Conservation (phyloP, 2,329 filamentous ascomycete genomes). For the Aspergillus melleus region DNA sequence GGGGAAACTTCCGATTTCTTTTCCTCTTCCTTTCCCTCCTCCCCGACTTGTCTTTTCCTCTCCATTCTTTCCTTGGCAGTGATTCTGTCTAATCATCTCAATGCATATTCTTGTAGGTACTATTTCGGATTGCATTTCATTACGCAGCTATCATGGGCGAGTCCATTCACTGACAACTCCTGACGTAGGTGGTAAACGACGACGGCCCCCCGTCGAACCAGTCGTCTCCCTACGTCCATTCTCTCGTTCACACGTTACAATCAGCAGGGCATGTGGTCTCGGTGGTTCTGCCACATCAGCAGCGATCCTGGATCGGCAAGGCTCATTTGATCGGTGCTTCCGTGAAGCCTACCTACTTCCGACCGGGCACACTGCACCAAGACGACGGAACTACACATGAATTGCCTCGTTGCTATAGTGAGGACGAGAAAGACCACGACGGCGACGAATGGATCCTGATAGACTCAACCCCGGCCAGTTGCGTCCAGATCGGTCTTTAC, state of each 20-base stretch:
- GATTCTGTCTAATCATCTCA: constrained; percentile 13
- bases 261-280: constrained; percentile 80
- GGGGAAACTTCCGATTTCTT: constrained; percentile 10
- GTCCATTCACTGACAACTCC: neutral
- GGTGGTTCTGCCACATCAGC: constrained; percentile 84
- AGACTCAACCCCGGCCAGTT: constrained; percentile 77
- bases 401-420: constrained; percentile 54
- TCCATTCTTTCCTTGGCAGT: constrained; percentile 3
- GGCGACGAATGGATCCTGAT: constrained; percentile 79
- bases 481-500: constrained; percentile 78
- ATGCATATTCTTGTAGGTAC: constrained; percentile 55
- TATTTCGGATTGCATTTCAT: neutral
- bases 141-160: neutral
- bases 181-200: constrained; percentile 60
- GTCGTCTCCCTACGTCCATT: constrained; percentile 78
- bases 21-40: constrained; percentile 20
- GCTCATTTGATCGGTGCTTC: constrained; percentile 92
- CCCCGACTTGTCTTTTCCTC: neutral
- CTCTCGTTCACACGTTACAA: constrained; percentile 69
- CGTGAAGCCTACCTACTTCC: constrained; percentile 81
- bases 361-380: constrained; percentile 60
- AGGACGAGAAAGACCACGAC: constrained; percentile 53
- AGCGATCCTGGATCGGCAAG: constrained; percentile 98
- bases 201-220: constrained; percentile 77
- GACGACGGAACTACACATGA: constrained; percentile 68